Evolutionary conservation across 2,329 filamentous ascomycete genomes (phyloP), one percentile per base, ranked within the genome.

Genomic region (Amylocarpus encephaloides): DNA sequence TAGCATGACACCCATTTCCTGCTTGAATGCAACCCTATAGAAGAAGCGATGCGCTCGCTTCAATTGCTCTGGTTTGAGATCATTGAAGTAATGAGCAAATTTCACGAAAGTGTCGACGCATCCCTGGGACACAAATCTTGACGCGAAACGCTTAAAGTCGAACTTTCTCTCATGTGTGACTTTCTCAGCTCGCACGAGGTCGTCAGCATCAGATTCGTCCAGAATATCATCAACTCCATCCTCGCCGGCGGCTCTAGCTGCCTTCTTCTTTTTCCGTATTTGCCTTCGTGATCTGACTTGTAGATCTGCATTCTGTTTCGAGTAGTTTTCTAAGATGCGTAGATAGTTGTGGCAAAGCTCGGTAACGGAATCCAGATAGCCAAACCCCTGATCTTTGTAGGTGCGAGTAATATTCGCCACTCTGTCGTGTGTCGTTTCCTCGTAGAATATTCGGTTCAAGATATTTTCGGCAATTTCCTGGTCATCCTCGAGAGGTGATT

Each of bases 401-500:
- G 79, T 84, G 55, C 85, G 78, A 1, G 92, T 76, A 47, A 96
- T 86, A 52, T 83, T 80, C 29, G 92, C 79, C 46, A 98, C 80
- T 19, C 87, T 78, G 54, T 98, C 92, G 63, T 98, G 91, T 0
- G 91, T 96, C 0, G 88, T 81, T 64, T 97, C 90, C 68, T 98
- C 93, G 70, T 98, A 98, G 67, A 98, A 98, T n/a, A 98, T 88
- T 54, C 92, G 88, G 62, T 86, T 94, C 46, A 95, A 81, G 11
- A 95, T 96, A 60, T 98, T 98, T 66, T 98, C 92, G 0, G 93
- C 92, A 66, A 98, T 97, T 61, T 97, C 93, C 64, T 95, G 86
- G 59, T 98, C 88, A n/a, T 96, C 91, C 55, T 96, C 91, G 29
- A 88, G 78, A 1, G 80, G 77, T 1, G 88, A 93, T 42, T 86